These are phyloP conservation scores for Tetrahymena malaccensis DNA, from an alignment of 73 alveolate species.

Conservation along the genomic window DNA sequence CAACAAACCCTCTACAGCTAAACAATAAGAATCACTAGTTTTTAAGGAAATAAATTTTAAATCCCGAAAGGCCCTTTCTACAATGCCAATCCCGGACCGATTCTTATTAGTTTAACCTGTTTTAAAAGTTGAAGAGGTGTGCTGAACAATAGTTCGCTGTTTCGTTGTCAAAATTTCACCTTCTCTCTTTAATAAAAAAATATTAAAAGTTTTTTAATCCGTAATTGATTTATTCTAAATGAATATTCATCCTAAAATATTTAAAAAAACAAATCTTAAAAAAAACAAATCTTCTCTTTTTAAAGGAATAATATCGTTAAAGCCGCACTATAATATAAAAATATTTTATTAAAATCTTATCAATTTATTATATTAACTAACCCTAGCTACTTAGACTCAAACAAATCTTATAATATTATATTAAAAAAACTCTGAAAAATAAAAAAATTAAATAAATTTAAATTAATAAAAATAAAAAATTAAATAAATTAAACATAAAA, in stretches of 20 bases:
- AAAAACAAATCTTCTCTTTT: background rate
- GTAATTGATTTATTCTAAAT: background rate
- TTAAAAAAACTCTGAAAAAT: background rate
- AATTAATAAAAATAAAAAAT: no score
- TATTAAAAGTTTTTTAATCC: background rate
- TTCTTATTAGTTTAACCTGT: background rate
- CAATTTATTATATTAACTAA: background rate
- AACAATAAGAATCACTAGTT: background rate
- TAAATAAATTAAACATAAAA: no score
- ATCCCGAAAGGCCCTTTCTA: background rate
- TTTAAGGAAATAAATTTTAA: background rate
- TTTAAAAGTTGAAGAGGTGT: background rate
- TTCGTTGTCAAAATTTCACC: background rate
- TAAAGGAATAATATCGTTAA: background rate
- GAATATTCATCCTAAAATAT: background rate
- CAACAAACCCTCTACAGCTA: background rate
- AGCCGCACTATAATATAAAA: background rate
- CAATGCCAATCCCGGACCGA: background rate
- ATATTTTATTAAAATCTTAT: background rate
- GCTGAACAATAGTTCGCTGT: background rate
- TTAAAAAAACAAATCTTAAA: background rate
- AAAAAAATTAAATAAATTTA: background rate
- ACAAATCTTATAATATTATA: background rate
- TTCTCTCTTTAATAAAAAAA: background rate
- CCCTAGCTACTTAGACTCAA: background rate